These are phyloP conservation scores for Pythium monospermum DNA, from an alignment of 352 stramenopile genomes.

Conservation along the genomic window DNA sequence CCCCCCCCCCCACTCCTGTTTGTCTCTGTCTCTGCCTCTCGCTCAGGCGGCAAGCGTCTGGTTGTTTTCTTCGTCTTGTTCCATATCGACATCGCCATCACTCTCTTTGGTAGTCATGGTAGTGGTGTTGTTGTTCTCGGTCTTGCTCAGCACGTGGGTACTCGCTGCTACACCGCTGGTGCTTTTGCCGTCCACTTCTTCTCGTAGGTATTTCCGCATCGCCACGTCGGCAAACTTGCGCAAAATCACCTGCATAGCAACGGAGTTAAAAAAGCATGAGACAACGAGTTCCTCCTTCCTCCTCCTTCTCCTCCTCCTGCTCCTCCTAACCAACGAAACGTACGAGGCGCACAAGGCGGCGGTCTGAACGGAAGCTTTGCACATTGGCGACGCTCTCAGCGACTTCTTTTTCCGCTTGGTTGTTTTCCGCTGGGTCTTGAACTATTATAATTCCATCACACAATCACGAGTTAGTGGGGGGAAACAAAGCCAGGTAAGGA, in stretches of 20 bases:
- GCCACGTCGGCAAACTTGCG: conserved; percentile 60
- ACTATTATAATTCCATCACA: conserved; percentile 26
- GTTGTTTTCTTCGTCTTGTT: conserved; percentile 18
- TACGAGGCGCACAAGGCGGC: conserved; percentile 66
- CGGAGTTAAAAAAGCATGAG: background rate
- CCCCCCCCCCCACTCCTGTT: no score
- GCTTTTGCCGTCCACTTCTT: no score
- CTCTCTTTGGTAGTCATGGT: conserved; percentile 3
- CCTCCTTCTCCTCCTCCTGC: no score
- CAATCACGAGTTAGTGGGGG: no score
- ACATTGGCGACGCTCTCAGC: conserved; percentile 60
- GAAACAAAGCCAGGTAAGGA: background rate
- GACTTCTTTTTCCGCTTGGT: conserved; percentile 44
- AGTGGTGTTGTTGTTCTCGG: no score
- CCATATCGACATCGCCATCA: conserved; percentile 6
- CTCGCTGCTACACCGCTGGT: no score
- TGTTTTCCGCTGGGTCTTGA: conserved; percentile 42
- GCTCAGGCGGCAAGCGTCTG: conserved; percentile 5
- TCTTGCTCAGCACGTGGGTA: no score
- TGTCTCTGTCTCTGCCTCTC: no score
- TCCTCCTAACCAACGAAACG: background rate
- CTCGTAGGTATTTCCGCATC: conserved; percentile 58
- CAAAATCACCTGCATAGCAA: conserved; percentile 36
- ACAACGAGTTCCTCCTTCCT: no score
- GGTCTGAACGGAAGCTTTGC: conserved; percentile 79